Base-by-base conservation (phyloP, 1,284 basidiomycete species). In the Flammula alnicola region DNA sequence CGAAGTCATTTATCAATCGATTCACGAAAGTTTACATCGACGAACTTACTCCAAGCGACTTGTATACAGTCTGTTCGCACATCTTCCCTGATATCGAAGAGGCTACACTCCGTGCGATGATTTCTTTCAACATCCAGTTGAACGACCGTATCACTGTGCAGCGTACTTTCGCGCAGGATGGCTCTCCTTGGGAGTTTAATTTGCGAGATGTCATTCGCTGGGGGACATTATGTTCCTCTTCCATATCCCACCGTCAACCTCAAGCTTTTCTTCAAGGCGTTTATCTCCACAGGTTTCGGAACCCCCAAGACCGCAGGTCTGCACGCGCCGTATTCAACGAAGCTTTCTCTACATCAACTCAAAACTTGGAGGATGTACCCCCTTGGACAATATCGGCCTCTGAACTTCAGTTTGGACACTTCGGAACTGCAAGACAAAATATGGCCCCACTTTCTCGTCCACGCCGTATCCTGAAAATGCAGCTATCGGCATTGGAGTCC, bases 161-260 rank as follows among this genome's bases (percentile, higher is more conserved):
- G 48, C 80, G 83, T 23, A 62, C 77, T 1, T 94, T 98, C 63
- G 95, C 84, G 4, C 80, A 86, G 37, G 84, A 91, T 54, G 97
- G 97, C 7, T 81, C 84, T 44, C 97, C 97, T 1, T 99, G 97
- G 97, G 97, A 99, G 66, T 98, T 99, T 77, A 99, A 99, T 65
- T 76, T 99, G 44, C 90, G 97, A 30, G 97, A 99, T 69, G 79
- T 98, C 32, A 84, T 96, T 54, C 85, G 97, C 42, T 99, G 97
- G 96, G 88, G 84, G 22, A 64, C 63, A 17, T 83, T 95, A 48
- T 63, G 83, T 11, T 67, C 69, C 36, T 56, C 67, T 4, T 51
- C 70, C 7, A 61, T 61, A 4, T 55, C 60, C n/a, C 70, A 65
- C 16, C 60, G 65, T n/a, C 77, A 86, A 57, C 88, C 92, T 0